These are phyloP conservation scores for Blastobotrys peoriensis DNA, from an alignment of 805 yeast species.

Conservation along the genomic window DNA sequence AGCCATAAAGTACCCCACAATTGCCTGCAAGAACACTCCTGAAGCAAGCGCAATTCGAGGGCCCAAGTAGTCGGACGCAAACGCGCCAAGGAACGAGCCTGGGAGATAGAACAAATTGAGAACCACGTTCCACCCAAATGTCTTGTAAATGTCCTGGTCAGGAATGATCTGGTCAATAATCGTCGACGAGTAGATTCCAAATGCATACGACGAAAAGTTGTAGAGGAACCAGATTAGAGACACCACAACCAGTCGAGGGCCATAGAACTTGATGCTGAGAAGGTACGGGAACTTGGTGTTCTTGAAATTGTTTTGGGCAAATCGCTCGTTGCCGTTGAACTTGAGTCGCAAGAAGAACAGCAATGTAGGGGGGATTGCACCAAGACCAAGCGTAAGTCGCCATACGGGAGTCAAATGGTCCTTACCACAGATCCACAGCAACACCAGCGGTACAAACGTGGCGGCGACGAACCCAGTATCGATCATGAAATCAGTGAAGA, in stretches of 20 bases:
- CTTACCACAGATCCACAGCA: constrained; percentile 73
- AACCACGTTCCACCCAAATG: constrained; percentile 91
- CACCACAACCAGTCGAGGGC: constrained; percentile 69
- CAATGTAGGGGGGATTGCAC: constrained; percentile 80
- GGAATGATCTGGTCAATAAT: constrained; percentile 59
- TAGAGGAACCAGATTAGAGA: constrained; percentile 85
- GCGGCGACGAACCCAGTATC: constrained; percentile 80
- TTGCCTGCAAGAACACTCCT: constrained; percentile 70
- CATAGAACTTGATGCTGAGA: constrained; percentile 69
- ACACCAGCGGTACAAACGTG: constrained; percentile 79
- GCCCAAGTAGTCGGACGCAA: constrained; percentile 80
- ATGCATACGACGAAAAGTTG: constrained; percentile 82
- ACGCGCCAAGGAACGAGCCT: constrained; percentile 85
- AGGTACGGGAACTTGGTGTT: constrained; percentile 58
- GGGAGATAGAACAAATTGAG: constrained; percentile 84
- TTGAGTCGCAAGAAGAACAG: constrained; percentile 72
- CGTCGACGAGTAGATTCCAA: constrained; percentile 74
- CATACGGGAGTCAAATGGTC: constrained; percentile 75
- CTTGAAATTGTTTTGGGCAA: constrained; percentile 64
- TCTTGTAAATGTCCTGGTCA: constrained; percentile 55
- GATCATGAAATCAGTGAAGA: constrained; percentile 86
- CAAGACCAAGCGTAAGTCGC: constrained; percentile 87
- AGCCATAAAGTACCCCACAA: constrained; percentile 80
- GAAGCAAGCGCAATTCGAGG: constrained; percentile 70
- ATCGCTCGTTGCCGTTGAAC: constrained; percentile 68